phyloP scores from a whole-genome alignment of 768 basidiomycete species.

The Imleria badia region DNA sequence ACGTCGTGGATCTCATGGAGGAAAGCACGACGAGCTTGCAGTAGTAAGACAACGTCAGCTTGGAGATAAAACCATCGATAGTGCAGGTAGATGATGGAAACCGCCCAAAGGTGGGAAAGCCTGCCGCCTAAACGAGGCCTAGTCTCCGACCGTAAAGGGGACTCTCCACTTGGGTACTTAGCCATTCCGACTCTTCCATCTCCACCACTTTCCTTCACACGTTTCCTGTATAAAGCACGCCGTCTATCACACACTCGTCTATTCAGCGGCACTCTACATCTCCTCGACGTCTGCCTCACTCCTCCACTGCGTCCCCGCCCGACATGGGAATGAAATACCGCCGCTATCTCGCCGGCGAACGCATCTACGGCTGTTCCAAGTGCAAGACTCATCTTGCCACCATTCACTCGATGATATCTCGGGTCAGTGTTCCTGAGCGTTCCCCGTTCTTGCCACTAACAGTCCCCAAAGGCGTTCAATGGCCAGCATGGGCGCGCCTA shows the following conservation, averaged over 20 bases:
- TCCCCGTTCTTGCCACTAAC: constrained; percentile 9
- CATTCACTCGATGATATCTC: constrained; percentile 86
- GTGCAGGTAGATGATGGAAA: neutral
- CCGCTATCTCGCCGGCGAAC: constrained; percentile 79
- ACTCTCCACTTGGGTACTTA: constrained; percentile 4
- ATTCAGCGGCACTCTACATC: constrained; percentile 1
- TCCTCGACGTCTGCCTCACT: neutral
- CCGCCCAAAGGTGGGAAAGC: constrained; percentile 26
- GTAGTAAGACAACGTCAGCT: neutral
- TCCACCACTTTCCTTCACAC: constrained; percentile 27
- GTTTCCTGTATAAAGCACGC: constrained; percentile 29
- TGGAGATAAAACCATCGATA: constrained; percentile 7
- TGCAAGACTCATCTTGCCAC: constrained; percentile 93
- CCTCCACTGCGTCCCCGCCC: neutral
- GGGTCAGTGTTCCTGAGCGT: constrained; percentile 48
- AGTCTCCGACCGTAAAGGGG: constrained; percentile 25
- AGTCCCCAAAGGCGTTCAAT: constrained; percentile 76
- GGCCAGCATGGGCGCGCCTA: constrained; percentile 96
- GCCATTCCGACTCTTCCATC: constrained; percentile 11
- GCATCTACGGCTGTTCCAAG: constrained; percentile 83
- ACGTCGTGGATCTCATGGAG: neutral
- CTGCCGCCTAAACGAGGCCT: constrained; percentile 23
- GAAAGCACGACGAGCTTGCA: neutral
- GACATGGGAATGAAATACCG: constrained; percentile 89
- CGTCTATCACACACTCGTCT: neutral